Evolutionary conservation across 352 stramenopile genomes (phyloP).

Genomic region (Phytophthora cactorum): DNA sequence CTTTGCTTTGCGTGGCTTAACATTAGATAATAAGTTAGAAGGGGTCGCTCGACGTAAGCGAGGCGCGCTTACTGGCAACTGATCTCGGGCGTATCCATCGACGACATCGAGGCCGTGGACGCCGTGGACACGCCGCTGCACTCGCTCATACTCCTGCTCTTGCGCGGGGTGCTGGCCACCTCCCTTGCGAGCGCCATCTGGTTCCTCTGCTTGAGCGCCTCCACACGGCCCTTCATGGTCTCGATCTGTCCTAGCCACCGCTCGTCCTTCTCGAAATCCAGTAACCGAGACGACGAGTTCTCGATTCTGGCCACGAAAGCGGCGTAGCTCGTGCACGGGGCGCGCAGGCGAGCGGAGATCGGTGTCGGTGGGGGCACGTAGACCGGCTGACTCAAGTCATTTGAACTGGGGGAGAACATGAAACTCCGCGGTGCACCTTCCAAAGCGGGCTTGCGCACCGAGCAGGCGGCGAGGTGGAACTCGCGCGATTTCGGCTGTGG

Average conservation of each 20-base stretch:
- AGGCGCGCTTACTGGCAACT: constrained; percentile 29
- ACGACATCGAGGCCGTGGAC: constrained; percentile 40
- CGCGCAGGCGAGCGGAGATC: constrained; percentile 24
- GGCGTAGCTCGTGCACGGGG: constrained; percentile 36
- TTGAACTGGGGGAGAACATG: constrained; percentile 12
- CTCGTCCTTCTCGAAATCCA: constrained; percentile 45
- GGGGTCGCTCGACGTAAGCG: constrained; percentile 13
- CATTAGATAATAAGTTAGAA: constrained; percentile 45
- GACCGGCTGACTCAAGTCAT: constrained; percentile 5
- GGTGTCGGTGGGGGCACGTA: constrained; percentile 31
- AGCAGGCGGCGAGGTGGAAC: constrained; percentile 25
- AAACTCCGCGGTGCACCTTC: constrained; percentile 6
- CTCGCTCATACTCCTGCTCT: constrained; percentile 42
- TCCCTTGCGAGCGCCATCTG: constrained; percentile 29
- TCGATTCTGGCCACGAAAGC: constrained; percentile 39
- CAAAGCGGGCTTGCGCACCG: constrained; percentile 11
- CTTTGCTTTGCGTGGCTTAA: constrained; percentile 29
- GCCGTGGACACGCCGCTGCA: constrained; percentile 43
- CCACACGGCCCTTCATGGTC: constrained; percentile 37
- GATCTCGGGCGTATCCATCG: constrained; percentile 34
- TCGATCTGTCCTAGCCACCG: constrained; percentile 42
- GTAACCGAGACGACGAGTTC: constrained; percentile 35
- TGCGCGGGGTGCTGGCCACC: constrained; percentile 24
- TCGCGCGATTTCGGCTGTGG: constrained; percentile 40
- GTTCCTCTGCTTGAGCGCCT: constrained; percentile 37